Percentiles rank a stretch among this genome's conserved stretches.
Evolutionary conservation across 257 asterid genomes (phyloP).

Genomic region (Capsicum rhomboideum): DNA sequence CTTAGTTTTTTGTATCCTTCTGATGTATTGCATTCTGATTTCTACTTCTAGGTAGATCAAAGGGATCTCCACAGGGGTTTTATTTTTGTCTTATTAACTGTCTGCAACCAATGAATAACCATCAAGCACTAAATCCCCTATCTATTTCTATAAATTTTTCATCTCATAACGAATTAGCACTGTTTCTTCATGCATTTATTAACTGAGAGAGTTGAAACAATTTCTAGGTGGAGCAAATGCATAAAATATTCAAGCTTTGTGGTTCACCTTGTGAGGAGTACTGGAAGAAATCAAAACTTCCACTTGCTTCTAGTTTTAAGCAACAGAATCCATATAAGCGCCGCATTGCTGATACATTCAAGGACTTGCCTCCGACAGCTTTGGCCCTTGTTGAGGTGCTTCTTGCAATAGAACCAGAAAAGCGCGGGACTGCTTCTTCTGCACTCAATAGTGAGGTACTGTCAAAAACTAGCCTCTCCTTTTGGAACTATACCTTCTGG

Average conservation of each 20-base stretch:
- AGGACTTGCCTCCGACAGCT: slow-evolving; percentile 7
- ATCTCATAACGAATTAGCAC: background rate
- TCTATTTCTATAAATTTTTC: background rate
- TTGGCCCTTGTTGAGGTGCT: slow-evolving; percentile 5
- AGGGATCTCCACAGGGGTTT: background rate
- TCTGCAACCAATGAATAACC: background rate
- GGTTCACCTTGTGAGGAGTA: slow-evolving; percentile 20
- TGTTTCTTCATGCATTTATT: background rate
- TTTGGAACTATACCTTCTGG: background rate
- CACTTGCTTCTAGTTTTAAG: slow-evolving; percentile 14
- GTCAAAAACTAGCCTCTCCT: background rate
- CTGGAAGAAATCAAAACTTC: slow-evolving; percentile 13
- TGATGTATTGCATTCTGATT: background rate
- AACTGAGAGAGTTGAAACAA: background rate
- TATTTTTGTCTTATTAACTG: background rate
- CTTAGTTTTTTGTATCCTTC: background rate
- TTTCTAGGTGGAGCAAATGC: slow-evolving; percentile 15
- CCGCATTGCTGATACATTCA: slow-evolving; percentile 5
- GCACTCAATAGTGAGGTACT: slow-evolving; percentile 16
- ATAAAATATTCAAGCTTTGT: slow-evolving; percentile 21
- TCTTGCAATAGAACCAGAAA: slow-evolving; percentile 12
- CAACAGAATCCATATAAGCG: slow-evolving; percentile 13
- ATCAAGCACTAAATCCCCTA: background rate
- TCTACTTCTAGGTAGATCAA: background rate
- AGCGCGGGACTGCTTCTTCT: slow-evolving; percentile 6